Base-by-base conservation (phyloP, 2,329 filamentous ascomycete species). In the Colletotrichum cuscutae region DNA sequence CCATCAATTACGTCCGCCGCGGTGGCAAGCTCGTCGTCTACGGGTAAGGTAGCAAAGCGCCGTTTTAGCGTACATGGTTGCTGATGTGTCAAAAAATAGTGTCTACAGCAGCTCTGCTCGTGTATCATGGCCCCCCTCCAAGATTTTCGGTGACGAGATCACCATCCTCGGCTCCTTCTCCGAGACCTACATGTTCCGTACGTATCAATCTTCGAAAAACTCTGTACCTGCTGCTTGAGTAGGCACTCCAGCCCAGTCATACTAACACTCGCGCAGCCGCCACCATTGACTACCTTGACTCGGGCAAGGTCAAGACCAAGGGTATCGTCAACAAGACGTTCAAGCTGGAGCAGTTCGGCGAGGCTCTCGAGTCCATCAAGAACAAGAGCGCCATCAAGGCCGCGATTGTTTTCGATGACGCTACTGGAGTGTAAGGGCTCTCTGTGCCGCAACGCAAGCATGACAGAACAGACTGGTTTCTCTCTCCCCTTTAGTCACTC, bases 381-480 rank as follows among this genome's bases (percentile, higher is more conserved):
- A 91, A 93, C 83, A 93, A 94, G 86, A 89, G 84, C 65, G 92
- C 91, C 72, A 93, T 94, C 80, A 94, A 94, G 86, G 92, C 92
- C 65, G 91, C 90, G 19, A 93, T 94, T 80, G 88, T 90, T 59
- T 94, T 93, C 77, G 91, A 93, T 74, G 90, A 87, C 77, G 69
- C 74, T 24, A 75, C 74, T 35, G 74, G 74, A 74, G 74, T 75
- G 72, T 75, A 75, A 74, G 65, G 13, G 65, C 35, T 58, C 68
- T 65, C 61, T 73, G 66, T 71, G 60, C 71, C 37, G 60, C 35
- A 53, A 72, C 37, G 54, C 35, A 53, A 72, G 59, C 66, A 70
- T 49, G 46, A 64, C 54, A 54, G 57, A 57, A 68, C 46, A 56
- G 19, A 63, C 7, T 49, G 15, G 42, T 49, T 22, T 49, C 42